A percentile compares a stretch with the other conserved stretches of the same genome.
Evolutionary conservation across 306 rosid genomes (phyloP).

Genomic region (Delonix regia): DNA sequence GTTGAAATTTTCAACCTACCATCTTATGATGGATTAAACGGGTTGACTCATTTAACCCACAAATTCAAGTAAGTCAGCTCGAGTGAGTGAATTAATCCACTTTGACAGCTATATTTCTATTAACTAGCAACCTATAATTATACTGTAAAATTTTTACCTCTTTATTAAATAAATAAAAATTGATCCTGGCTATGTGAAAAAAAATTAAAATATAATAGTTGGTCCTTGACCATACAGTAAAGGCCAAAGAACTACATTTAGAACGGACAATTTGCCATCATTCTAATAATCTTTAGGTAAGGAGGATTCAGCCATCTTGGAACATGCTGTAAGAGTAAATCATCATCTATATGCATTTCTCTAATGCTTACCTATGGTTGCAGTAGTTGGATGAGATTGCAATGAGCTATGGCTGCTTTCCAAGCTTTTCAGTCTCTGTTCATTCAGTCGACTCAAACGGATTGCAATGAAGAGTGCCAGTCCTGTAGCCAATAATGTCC

Average conservation of each 20-base stretch:
- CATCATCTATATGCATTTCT: conserved; percentile 17
- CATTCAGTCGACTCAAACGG: conserved; percentile 47
- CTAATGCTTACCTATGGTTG: conserved; percentile 57
- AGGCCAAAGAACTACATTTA: neutral
- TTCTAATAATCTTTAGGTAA: neutral
- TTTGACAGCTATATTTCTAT: no score
- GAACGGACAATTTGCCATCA: no score
- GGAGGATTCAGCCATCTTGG: neutral
- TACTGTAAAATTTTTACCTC: neutral
- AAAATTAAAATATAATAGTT: neutral
- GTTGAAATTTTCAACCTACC: no score
- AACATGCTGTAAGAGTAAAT: neutral
- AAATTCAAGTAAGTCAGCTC: no score
- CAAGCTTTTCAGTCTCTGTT: conserved; percentile 36
- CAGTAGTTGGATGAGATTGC: conserved; percentile 48
- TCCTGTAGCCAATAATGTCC: conserved; percentile 66
- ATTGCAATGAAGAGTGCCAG: conserved; percentile 58
- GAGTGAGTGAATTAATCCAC: no score
- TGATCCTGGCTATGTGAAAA: no score
- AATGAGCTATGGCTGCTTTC: conserved; percentile 45
- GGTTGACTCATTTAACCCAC: no score
- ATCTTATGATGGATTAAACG: no score
- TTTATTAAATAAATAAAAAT: no score
- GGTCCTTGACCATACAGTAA: neutral
- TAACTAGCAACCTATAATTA: neutral